Evolutionary conservation across 345 rosid genomes (phyloP), one percentile per base, ranked within the genome.

Genomic region (Sisymbrium irio): DNA sequence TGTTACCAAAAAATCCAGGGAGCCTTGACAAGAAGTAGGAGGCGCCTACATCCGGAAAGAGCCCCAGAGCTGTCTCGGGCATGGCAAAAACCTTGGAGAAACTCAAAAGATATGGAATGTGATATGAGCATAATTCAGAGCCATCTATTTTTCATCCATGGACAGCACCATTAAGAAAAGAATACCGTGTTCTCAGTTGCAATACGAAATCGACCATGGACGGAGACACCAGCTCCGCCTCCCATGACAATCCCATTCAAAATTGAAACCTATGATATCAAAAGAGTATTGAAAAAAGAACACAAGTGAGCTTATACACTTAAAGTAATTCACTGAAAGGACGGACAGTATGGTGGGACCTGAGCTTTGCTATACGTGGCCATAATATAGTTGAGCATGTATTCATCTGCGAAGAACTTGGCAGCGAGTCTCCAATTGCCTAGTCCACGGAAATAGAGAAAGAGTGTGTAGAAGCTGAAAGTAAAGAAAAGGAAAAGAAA

Each of bases 191-290:
- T 93, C 77, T 93, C 94, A 42, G 96, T 91, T 62, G 86, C 98
- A 62, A 89, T 73, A 2, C 96, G 89, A 71, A 91, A 89, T 63
- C 83, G 79, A 67, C 98, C 96, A 75, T 93, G 94, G 15, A 89
- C 33, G 9, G 96, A 87, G 77, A 71, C 76, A 72, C 96, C 97
- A 78, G 85, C 88, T 17, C 97, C 98, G n/a, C 85, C 97, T 68
- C 98, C 97, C 96, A 91, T 89, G 77, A 88, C 88, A 74, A 93
- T 88, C 71, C 98, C 98, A 78, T 88, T 81, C 37, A 89, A 85
- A 59, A 93, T 75, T 1, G 97, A 91, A 42, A 93, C 88, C 94
- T 93, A 68, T 44, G 73, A 42, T 50, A 17, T 49, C 19, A 42
- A 47, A 49, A 1, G 14, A 47, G 67, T 47, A 19, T 19, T 6